A percentile compares a stretch with the other conserved stretches of the same genome.
Conservation (phyloP, 2,329 filamentous ascomycete species). For the Drechslerella stenobrocha region DNA sequence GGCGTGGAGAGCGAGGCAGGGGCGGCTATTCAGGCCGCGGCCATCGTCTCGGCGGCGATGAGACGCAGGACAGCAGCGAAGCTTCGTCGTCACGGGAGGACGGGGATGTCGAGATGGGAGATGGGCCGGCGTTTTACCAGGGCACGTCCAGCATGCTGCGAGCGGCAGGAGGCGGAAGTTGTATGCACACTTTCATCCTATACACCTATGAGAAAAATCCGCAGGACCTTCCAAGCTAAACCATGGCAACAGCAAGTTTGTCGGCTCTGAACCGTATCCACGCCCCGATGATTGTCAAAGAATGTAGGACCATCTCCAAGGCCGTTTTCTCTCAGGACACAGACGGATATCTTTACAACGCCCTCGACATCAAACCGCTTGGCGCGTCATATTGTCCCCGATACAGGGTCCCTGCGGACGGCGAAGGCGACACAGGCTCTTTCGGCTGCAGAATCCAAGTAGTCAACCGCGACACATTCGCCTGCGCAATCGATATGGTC, state of each 20-base stretch:
- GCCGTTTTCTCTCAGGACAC: constrained; percentile 18
- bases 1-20: neutral
- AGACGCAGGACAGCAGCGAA: neutral
- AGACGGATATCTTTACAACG: constrained; percentile 38
- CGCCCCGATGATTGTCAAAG: neutral
- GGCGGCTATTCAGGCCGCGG: constrained; percentile 4
- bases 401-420: constrained; percentile 53
- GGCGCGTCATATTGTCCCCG: constrained; percentile 58
- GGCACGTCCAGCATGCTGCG: constrained; percentile 38
- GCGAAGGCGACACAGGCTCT: constrained; percentile 52
- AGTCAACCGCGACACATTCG: constrained; percentile 64
- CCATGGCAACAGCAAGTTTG: constrained; percentile 2
- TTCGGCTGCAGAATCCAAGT: constrained; percentile 58
- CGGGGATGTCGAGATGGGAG: constrained; percentile 17
- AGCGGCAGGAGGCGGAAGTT: neutral
- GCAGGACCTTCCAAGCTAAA: constrained; percentile 13
- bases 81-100: neutral
- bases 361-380: constrained; percentile 54
- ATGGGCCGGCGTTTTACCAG: constrained; percentile 2
- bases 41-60: constrained; percentile 13
- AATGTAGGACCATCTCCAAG: constrained; percentile 15
- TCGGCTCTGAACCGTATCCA: neutral
- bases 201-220: neutral
- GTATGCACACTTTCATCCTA: constrained; percentile 9
- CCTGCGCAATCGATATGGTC: constrained; percentile 60